Evolutionary conservation across 140 eudicot genomes (phyloP).

Genomic region (Cichorium intybus): DNA sequence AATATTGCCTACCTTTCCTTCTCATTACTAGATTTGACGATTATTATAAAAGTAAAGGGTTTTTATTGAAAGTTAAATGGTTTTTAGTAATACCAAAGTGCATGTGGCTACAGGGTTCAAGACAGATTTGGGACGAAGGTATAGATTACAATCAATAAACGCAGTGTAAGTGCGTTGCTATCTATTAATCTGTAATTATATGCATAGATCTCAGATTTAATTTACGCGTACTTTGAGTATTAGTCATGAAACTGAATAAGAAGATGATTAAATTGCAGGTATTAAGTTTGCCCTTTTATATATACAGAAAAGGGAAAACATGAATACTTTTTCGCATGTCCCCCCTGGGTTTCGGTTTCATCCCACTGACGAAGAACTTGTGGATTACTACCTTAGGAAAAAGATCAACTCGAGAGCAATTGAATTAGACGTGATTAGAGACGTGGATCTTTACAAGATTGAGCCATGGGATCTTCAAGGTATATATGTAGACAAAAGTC

Average conservation of each 20-base stretch:
- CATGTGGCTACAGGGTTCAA: too few species aligned
- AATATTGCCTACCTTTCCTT: too few species aligned
- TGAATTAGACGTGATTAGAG: constrained; percentile 72
- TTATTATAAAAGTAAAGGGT: too few species aligned
- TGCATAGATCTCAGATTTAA: neutral
- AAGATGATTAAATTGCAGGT: constrained; percentile 30
- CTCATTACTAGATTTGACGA: too few species aligned
- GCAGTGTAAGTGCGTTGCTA: too few species aligned
- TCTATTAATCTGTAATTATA: neutral
- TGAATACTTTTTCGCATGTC: constrained; percentile 63
- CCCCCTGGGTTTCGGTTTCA: constrained; percentile 95
- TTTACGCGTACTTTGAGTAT: neutral
- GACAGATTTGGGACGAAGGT: too few species aligned
- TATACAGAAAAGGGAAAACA: constrained; percentile 12
- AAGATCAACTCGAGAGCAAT: constrained; percentile 59
- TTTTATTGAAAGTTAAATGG: too few species aligned
- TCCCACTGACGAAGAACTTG: constrained; percentile 86
- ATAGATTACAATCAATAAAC: too few species aligned
- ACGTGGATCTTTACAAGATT: constrained; percentile 74
- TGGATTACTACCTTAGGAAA: constrained; percentile 75
- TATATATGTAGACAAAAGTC: constrained; percentile 14
- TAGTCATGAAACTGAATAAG: constrained; percentile 15
- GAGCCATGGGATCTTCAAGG: constrained; percentile 97
- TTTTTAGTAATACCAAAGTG: too few species aligned
- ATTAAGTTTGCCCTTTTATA: too few species aligned